Conservation (phyloP, 306 rosid species). For the Spatholobus suberectus region DNA sequence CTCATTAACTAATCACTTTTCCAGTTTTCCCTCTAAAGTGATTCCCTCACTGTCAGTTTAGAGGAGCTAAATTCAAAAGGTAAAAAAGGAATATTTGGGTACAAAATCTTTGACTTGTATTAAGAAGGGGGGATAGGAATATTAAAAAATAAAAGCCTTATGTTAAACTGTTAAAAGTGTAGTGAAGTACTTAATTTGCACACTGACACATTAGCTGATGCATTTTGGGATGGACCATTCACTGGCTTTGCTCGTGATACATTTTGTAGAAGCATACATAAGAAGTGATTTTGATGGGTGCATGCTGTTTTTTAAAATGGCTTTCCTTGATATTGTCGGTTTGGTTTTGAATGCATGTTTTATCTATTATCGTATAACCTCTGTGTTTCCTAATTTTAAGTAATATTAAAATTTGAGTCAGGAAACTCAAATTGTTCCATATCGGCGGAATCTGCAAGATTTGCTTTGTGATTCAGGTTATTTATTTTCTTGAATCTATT, state of each 20-base stretch:
- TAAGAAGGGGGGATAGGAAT: not conserved
- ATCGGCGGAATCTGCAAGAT: conserved; percentile 93
- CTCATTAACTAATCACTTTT: too few species aligned
- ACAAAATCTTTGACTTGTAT: conserved; percentile 4
- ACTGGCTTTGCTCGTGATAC: not conserved
- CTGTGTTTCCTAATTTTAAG: conserved; percentile 38
- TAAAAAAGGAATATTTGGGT: not conserved
- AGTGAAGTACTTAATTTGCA: conserved; percentile 17
- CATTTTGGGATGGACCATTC: conserved; percentile 23
- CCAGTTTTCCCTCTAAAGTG: not conserved
- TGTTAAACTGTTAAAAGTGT: not conserved
- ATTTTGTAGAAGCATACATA: conserved; percentile 17
- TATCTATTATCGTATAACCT: not conserved
- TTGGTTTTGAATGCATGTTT: conserved; percentile 19
- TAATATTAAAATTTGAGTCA: conserved; percentile 50
- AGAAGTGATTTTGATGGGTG: not conserved
- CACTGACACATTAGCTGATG: conserved; percentile 7
- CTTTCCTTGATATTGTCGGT: conserved; percentile 26
- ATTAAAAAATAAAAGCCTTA: not conserved
- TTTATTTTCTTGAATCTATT: conserved; percentile 37
- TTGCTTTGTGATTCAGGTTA: conserved; percentile 96
- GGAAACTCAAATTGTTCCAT: conserved; percentile 93
- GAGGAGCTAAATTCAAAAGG: not conserved
- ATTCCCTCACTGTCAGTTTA: not conserved
- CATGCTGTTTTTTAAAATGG: conserved; percentile 22